Base-by-base conservation (phyloP, 2,329 filamentous ascomycete species). In the Stagonosporopsis tanaceti region DNA sequence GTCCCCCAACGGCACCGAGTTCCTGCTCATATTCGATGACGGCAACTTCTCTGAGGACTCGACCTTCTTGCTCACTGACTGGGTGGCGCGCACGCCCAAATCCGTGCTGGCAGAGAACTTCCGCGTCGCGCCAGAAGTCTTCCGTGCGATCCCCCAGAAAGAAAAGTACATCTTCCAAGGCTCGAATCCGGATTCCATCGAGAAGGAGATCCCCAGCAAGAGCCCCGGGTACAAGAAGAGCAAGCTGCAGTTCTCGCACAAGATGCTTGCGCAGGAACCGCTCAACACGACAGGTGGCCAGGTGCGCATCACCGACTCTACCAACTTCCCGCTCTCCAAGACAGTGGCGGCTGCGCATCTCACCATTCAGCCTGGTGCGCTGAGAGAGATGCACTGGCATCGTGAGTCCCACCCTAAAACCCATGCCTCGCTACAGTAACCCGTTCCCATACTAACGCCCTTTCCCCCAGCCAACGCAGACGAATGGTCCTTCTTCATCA, bases 351-450 rank as follows among this genome's bases (percentile, higher is more conserved):
- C 90, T 0, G 90, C 89, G 1, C 84, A 92, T 67, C 84, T 91
- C 17, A 84, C 84, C 35, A 90, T 93, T 59, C 80, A 89, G 62
- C 89, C 90, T 0, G 89, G 89, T 14, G 89, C 88, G 0, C 80
- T 93, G 71, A 84, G 90, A 9, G 90, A 92, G 77, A 92, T 93
- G 82, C 90, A 93, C 79, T 93, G 90, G 90, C 90, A 93, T 70
- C 89, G 67, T 67, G 57, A 64, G 64, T 46, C 5, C 27, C 39
- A 35, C 11, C 22, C 20, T 11, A 5, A 34, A n/a, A 22, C 35
- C 5, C 11, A n/a, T 2, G 30, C 27, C 6, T 4, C 4, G 20
- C 1, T n/a, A 8, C 7, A n/a, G 12, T 4, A n/a, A 14, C 27
- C 27, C 2, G 27, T 32, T 32, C 6, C 25, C 12, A 28, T 6